These are phyloP conservation scores for Nemophila menziesii DNA, from an alignment of 257 asterid genomes.

Conservation along the genomic window DNA sequence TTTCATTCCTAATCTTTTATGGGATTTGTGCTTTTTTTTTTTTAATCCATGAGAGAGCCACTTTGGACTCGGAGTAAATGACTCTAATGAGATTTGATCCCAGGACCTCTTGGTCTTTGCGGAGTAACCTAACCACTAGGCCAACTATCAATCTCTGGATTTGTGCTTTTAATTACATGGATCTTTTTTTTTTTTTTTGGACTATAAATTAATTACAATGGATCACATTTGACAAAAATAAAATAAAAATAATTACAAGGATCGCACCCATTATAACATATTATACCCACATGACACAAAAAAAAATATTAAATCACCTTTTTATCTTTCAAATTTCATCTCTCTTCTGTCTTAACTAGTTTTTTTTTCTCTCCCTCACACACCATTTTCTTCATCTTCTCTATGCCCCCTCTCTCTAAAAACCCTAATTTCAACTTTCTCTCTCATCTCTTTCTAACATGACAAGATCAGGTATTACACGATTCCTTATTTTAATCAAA, in stretches of 20 bases:
- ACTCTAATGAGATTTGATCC: too few species aligned
- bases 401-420: constrained; percentile 20
- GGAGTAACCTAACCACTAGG: too few species aligned
- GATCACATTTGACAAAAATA: too few species aligned
- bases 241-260: constrained; percentile 8
- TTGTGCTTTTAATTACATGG: too few species aligned
- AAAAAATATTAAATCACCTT: constrained; percentile 7
- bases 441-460: constrained; percentile 16
- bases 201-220: too few species aligned
- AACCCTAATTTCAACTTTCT: constrained; percentile 49
- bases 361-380: constrained; percentile 7
- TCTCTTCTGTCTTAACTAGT: constrained; percentile 13
- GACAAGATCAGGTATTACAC: constrained; percentile 33
- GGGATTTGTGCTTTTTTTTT: constrained; percentile 7
- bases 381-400: constrained; percentile 15
- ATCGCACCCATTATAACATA: constrained; percentile 21
- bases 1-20: background rate
- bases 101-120: too few species aligned
- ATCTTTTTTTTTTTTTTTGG: too few species aligned
- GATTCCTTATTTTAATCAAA: constrained; percentile 13
- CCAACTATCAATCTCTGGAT: too few species aligned
- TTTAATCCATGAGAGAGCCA: too few species aligned
- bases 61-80: too few species aligned
- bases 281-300: constrained; percentile 9
- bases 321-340: constrained; percentile 10